These are phyloP conservation scores for Pythium sp. DNA, from an alignment of 352 stramenopile genomes.

Conservation along the genomic window DNA sequence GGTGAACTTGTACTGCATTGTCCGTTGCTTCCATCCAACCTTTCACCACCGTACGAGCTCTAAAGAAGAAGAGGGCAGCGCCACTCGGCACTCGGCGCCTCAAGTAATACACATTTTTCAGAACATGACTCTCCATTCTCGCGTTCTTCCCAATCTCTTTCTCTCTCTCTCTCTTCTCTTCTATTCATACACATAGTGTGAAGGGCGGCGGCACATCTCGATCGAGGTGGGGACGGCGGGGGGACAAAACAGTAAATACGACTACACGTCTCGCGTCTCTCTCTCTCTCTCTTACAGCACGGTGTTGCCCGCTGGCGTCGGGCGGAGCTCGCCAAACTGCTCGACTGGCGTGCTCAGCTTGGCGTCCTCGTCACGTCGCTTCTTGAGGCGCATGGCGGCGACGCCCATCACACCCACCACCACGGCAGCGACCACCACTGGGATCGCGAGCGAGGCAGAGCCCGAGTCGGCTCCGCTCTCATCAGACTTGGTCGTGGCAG, in stretches of 20 bases:
- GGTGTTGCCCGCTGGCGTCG: conserved; percentile 9
- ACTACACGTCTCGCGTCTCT: background rate
- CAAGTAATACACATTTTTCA: too few species aligned
- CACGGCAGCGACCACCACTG: background rate
- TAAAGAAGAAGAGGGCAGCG: too few species aligned
- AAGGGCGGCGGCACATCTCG: background rate
- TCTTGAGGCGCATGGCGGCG: conserved; percentile 10
- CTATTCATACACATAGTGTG: conserved; percentile 1
- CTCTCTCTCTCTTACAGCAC: conserved; percentile 4
- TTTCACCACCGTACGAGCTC: too few species aligned
- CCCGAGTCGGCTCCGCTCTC: background rate
- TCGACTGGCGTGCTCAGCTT: conserved; percentile 11
- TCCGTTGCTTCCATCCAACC: too few species aligned
- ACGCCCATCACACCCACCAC: conserved; percentile 5
- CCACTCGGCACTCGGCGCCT: too few species aligned
- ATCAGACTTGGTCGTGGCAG: conserved; percentile 3
- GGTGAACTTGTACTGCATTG: too few species aligned
- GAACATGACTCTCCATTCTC: background rate
- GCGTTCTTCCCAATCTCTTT: background rate
- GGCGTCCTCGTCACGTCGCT: conserved; percentile 9
- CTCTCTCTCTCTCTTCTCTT: background rate
- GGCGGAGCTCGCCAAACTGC: conserved; percentile 11
- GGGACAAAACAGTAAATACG: conserved; percentile 7
- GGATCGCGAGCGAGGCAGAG: background rate
- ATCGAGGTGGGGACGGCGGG: background rate